These are phyloP conservation scores for Alternaria triticina DNA, from an alignment of 2,329 filamentous ascomycete genomes.

Conservation along the genomic window DNA sequence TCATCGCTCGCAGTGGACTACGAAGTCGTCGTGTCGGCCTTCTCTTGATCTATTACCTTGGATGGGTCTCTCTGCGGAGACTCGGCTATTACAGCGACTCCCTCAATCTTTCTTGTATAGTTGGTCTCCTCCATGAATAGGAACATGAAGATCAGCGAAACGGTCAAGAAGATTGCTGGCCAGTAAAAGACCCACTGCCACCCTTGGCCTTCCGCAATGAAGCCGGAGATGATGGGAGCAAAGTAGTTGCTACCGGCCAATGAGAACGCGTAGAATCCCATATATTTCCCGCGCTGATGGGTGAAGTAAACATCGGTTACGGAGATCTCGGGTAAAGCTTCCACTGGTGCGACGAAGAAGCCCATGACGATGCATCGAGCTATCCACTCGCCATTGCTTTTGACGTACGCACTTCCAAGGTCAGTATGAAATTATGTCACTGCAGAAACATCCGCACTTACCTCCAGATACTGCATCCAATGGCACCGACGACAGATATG, in stretches of 20 bases:
- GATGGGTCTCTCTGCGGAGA: constrained; percentile 12
- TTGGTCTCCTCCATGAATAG: constrained; percentile 69
- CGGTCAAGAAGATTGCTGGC: constrained; percentile 60
- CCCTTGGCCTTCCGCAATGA: constrained; percentile 44
- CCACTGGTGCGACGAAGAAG: constrained; percentile 57
- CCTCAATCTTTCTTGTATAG: constrained; percentile 50
- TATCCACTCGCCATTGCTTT: constrained; percentile 55
- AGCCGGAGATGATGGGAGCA: constrained; percentile 46
- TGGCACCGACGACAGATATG: constrained; percentile 49
- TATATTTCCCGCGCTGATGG: constrained; percentile 41
- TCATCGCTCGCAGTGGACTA: constrained; percentile 20
- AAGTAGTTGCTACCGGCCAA: constrained; percentile 47
- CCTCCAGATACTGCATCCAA: constrained; percentile 52
- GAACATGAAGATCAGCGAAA: constrained; percentile 60
- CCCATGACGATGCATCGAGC: constrained; percentile 56
- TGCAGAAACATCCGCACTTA: constrained; percentile 12
- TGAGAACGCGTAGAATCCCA: constrained; percentile 42
- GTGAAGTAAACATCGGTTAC: constrained; percentile 52
- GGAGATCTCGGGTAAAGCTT: constrained; percentile 57
- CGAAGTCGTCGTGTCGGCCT: constrained; percentile 32
- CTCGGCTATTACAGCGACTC: constrained; percentile 7
- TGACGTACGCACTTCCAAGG: constrained; percentile 52
- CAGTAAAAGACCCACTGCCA: constrained; percentile 54
- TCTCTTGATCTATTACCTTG: constrained; percentile 14
- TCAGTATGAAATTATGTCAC: not conserved